Evolutionary conservation across 2,329 filamentous ascomycete genomes (phyloP).

Genomic region (Ceratocystis lukuohia): DNA sequence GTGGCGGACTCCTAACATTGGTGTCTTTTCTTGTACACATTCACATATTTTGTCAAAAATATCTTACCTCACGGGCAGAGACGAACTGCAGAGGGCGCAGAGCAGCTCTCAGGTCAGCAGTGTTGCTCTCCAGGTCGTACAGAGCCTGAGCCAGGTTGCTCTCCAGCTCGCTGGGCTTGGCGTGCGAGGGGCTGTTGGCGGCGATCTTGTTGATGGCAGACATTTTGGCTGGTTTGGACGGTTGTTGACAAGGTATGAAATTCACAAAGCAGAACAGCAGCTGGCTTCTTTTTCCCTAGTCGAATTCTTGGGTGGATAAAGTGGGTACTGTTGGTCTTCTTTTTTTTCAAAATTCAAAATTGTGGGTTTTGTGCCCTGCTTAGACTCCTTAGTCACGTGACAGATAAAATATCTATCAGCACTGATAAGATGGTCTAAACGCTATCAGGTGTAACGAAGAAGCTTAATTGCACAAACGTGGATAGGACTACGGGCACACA

Average conservation of each 20-base stretch:
- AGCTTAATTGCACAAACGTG: neutral
- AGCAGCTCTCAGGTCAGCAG: constrained; percentile 88
- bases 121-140: constrained; percentile 98
- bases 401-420: neutral
- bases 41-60: constrained; percentile 10
- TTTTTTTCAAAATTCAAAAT: neutral
- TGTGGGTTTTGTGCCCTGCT: constrained; percentile 5
- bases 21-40: neutral
- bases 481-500: neutral
- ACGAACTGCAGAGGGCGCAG: constrained; percentile 97
- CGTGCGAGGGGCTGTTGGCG: constrained; percentile 87
- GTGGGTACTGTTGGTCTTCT: constrained; percentile 9
- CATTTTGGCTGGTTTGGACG: constrained; percentile 42
- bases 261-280: neutral
- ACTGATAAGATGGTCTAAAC: neutral
- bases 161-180: constrained; percentile 96
- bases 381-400: neutral
- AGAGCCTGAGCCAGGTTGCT: constrained; percentile 91
- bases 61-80: constrained; percentile 97
- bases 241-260: constrained; percentile 17
- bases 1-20: constrained; percentile 12
- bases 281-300: neutral
- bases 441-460: neutral
- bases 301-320: neutral
- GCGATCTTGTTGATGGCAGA: constrained; percentile 96